phyloP scores from a whole-genome alignment of 2,329 filamentous ascomycete genomes.

The Ascochyta fabae region DNA sequence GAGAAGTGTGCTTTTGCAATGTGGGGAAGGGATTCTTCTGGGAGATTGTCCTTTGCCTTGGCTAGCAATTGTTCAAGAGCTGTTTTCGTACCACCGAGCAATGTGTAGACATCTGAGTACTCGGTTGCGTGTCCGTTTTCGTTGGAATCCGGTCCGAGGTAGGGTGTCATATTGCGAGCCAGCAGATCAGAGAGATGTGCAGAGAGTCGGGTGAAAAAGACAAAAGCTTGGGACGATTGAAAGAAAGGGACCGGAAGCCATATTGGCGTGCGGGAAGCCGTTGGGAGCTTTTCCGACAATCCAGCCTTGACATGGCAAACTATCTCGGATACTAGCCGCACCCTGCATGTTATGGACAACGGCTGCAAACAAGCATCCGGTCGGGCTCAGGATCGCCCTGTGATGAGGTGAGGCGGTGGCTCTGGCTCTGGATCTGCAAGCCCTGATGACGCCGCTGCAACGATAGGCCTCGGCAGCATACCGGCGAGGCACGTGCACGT shows the following conservation, averaged over 20 bases:
- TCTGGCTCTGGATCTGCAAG: slow-evolving; percentile 11
- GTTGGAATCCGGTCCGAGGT: slow-evolving; percentile 27
- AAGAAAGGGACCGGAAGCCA: slow-evolving; percentile 14
- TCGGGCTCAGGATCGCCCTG: slow-evolving; percentile 3
- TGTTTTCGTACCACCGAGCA: slow-evolving; percentile 43
- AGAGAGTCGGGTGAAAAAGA: neutral
- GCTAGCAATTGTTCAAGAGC: slow-evolving; percentile 43
- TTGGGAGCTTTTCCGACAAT: slow-evolving; percentile 15
- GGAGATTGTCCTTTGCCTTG: slow-evolving; percentile 44
- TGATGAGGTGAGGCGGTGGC: neutral
- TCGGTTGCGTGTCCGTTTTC: slow-evolving; percentile 19
- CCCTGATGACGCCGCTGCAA: neutral
- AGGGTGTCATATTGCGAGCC: slow-evolving; percentile 34
- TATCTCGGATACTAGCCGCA: slow-evolving; percentile 17
- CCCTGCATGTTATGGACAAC: slow-evolving; percentile 12
- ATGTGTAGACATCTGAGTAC: slow-evolving; percentile 28
- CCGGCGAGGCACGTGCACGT: slow-evolving; percentile 12
- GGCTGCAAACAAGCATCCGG: slow-evolving; percentile 16
- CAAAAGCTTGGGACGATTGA: neutral
- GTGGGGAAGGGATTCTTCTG: slow-evolving; percentile 39
- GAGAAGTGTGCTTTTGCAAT: slow-evolving; percentile 42
- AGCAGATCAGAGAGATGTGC: neutral
- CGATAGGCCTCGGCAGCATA: neutral
- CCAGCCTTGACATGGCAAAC: no score
- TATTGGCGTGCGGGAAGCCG: slow-evolving; percentile 21